Evolutionary conservation across 2,329 filamentous ascomycete species (phyloP).

Genomic region (Camillea tinctor): DNA sequence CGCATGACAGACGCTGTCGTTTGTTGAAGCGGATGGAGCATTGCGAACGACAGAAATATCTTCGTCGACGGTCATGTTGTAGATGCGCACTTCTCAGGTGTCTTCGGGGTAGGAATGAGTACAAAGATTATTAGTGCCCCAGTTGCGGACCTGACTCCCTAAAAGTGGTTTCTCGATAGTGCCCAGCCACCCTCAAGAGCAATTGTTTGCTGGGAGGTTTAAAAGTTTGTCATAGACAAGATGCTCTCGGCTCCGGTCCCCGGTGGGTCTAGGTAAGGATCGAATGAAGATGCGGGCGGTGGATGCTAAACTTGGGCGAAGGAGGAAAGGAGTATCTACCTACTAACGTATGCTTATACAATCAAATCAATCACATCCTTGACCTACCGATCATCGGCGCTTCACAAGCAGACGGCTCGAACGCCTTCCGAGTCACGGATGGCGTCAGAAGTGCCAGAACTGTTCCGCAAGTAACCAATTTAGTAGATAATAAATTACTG

Average conservation of each 20-base stretch:
- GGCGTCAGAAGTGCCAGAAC: not conserved
- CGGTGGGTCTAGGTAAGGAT: not conserved
- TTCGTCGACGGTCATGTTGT: not conserved
- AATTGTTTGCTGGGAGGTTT: not conserved
- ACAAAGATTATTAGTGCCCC: not conserved
- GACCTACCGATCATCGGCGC: not conserved
- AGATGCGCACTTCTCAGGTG: not conserved
- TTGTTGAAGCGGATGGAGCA: not conserved
- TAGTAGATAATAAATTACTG: no score
- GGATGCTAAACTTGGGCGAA: not conserved
- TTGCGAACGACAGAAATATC: constrained; percentile 5
- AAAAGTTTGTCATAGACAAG: not conserved
- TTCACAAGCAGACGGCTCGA: not conserved
- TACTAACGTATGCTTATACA: not conserved
- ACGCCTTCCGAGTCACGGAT: not conserved
- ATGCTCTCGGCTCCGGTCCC: not conserved
- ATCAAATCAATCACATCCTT: not conserved
- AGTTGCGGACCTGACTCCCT: not conserved
- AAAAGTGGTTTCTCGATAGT: not conserved
- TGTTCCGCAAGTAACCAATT: no score
- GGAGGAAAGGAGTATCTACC: no score
- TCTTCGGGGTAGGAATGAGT: no score
- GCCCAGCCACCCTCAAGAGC: not conserved
- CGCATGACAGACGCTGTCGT: constrained; percentile 9
- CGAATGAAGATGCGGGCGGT: not conserved